phyloP scores from a whole-genome alignment of 1,139 yeast genomes.

The Insectozyma bohioensis region DNA sequence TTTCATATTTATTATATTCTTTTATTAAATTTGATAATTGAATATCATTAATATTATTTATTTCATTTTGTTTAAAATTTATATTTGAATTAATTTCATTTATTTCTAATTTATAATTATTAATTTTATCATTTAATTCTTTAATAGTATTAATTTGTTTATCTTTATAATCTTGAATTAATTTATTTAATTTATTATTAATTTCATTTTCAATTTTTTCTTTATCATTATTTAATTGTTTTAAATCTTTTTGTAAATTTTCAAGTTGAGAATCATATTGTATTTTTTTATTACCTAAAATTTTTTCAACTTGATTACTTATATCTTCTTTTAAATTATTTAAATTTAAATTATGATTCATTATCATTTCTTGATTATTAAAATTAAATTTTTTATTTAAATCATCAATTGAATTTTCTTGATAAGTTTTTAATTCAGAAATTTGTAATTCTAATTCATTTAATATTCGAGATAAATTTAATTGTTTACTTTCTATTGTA shows the following conservation, averaged over 20 bases:
- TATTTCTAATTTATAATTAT: not conserved
- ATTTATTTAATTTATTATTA: conserved; percentile 23
- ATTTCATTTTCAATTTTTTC: conserved; percentile 21
- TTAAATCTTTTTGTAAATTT: conserved; percentile 18
- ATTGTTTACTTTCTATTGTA: conserved; percentile 36
- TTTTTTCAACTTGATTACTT: conserved; percentile 32
- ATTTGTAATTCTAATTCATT: conserved; percentile 24
- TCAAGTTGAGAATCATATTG: conserved; percentile 23
- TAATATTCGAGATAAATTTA: conserved; percentile 22
- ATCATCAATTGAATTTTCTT: conserved; percentile 25
- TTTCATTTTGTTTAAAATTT: not conserved
- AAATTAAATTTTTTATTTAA: conserved; percentile 36
- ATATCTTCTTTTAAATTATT: conserved; percentile 38
- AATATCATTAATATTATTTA: conserved; percentile 2
- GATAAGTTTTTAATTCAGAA: conserved; percentile 30
- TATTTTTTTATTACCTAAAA: conserved; percentile 28
- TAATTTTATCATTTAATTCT: not conserved
- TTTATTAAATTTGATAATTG: conserved; percentile 4
- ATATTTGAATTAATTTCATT: not conserved
- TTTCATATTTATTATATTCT: conserved; percentile 7
- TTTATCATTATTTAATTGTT: conserved; percentile 1
- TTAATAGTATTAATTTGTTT: conserved; percentile 20
- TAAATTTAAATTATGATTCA: conserved; percentile 34
- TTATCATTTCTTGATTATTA: conserved; percentile 31
- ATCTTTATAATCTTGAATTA: conserved; percentile 21